Evolutionary conservation across 2,329 filamentous ascomycete genomes (phyloP), one percentile per base, ranked within the genome.

Genomic region (Didymella exigua): DNA sequence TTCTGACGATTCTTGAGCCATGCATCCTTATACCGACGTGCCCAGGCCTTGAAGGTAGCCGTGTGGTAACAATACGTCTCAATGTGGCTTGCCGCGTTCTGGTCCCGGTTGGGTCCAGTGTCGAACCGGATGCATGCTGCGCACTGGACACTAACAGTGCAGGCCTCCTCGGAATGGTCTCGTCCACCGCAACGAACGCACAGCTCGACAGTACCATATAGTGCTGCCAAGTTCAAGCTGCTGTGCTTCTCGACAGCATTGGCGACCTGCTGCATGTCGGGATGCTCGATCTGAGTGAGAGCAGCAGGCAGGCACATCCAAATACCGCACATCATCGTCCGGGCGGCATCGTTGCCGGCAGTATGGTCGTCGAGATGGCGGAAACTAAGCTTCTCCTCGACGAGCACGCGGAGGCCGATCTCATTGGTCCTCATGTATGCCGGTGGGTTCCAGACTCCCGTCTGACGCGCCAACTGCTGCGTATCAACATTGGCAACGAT

Each of bases 301-400:
- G 54, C 14, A 0, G 27, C 26, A 0, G 47, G 45, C 4, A 67
- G 41, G 1, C 59, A 49, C 27, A 70, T 46, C 13, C 63, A 55
- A 5, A 71, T 50, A 0, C 61, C 69, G 4, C 40, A 56, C 18
- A 72, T 70, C 14, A 67, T 44, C 0, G 69, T 70, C 2, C 64
- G 58, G 1, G 58, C 66, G 0, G 59, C 58, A n/a, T 67, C 64
- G 46, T 68, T 68, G 41, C 60, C 58, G 0, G 64, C 64, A 0
- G 63, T 67, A 16, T 68, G 66, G 1, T 56, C 24, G n/a, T 68
- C 54, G 1, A 44, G 21, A 14, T 63, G 60, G 10, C 36, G 23
- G 21, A 68, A 62, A 4, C 38, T 49, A 6, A 61, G 30, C 3
- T 48, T 36, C 14, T 48, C 33, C 14, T 50, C 45, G 8, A 54